Conservation (phyloP, 495 filamentous ascomycete genomes). For the Daldinia decipiens region DNA sequence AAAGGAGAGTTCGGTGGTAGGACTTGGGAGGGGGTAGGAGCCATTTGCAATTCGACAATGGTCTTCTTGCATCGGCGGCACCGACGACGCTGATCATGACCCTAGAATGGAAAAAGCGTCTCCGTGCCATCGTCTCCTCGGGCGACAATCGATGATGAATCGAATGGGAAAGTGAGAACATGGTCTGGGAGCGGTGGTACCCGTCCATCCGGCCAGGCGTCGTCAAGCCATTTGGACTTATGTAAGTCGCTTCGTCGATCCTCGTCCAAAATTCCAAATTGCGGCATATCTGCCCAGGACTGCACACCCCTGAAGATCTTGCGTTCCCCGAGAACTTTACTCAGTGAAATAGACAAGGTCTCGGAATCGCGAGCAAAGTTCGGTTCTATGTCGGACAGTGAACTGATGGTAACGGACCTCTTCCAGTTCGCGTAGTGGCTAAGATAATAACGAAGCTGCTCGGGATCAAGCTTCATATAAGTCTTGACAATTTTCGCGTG, state of each 20-base stretch:
- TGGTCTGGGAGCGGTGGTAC: background rate
- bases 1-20: background rate
- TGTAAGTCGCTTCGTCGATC: background rate
- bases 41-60: background rate
- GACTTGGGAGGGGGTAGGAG: background rate
- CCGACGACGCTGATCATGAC: background rate
- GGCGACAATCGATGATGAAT: background rate
- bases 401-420: constrained; percentile 41
- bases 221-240: constrained; percentile 3
- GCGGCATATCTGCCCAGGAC: constrained; percentile 11
- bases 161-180: background rate
- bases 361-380: constrained; percentile 38
- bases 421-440: constrained; percentile 45
- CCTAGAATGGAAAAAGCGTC: background rate
- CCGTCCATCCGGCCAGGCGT: constrained; percentile 20
- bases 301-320: background rate
- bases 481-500: constrained; percentile 51
- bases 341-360: constrained; percentile 34
- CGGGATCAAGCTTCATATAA: constrained; percentile 52
- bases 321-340: constrained; percentile 40
- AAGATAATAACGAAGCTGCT: constrained; percentile 50
- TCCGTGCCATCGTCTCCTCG: constrained; percentile 29
- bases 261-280: constrained; percentile 41
- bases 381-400: constrained; percentile 35
- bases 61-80: constrained; percentile 6